A percentile compares a stretch with the other conserved stretches of the same genome.
Evolutionary conservation across 2,329 filamentous ascomycete species (phyloP).

Genomic region (Trichoderma afroharzianum): DNA sequence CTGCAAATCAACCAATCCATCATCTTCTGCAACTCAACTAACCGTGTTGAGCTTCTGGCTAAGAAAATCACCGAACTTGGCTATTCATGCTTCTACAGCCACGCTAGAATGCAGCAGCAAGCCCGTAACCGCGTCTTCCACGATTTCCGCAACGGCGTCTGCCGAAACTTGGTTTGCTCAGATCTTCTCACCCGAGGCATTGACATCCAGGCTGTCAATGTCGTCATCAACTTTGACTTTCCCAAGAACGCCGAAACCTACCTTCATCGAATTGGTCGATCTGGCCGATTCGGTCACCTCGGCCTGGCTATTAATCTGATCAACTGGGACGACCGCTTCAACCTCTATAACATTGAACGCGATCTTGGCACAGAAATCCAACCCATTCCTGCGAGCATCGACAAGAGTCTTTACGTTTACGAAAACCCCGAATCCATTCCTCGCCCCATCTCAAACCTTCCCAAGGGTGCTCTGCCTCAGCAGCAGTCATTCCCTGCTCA

Average conservation of each 20-base stretch:
- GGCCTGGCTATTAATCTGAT: conserved; percentile 98
- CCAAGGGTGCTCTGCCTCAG: conserved; percentile 30
- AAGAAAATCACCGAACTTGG: conserved; percentile 99
- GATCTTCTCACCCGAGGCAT: conserved; percentile 97
- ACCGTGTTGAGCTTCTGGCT: conserved; percentile 91
- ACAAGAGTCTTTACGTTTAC: conserved; percentile 98
- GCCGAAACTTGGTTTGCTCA: conserved; percentile 96
- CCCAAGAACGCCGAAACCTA: conserved; percentile 99
- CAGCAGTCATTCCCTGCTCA: conserved; percentile 20
- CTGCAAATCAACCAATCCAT: conserved; percentile 99
- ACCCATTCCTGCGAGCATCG: conserved; percentile 89
- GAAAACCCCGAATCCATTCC: conserved; percentile 95
- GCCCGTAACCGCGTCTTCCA: conserved; percentile 98
- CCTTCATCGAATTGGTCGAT: conserved; percentile 95
- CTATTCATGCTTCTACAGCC: conserved; percentile 99
- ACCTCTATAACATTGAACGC: conserved; percentile 97
- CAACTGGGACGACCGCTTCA: conserved; percentile 99
- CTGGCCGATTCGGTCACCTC: conserved; percentile 92
- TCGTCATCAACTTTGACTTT: conserved; percentile 99
- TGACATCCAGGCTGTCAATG: conserved; percentile 98
- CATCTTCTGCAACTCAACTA: conserved; percentile 99
- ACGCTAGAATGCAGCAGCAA: conserved; percentile 95
- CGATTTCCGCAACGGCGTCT: conserved; percentile 97
- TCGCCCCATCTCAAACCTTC: conserved; percentile 62
- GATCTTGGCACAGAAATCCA: conserved; percentile 97